Evolutionary conservation across 2,329 filamentous ascomycete species (phyloP).

Genomic region (Fusarium brachygibbosum): DNA sequence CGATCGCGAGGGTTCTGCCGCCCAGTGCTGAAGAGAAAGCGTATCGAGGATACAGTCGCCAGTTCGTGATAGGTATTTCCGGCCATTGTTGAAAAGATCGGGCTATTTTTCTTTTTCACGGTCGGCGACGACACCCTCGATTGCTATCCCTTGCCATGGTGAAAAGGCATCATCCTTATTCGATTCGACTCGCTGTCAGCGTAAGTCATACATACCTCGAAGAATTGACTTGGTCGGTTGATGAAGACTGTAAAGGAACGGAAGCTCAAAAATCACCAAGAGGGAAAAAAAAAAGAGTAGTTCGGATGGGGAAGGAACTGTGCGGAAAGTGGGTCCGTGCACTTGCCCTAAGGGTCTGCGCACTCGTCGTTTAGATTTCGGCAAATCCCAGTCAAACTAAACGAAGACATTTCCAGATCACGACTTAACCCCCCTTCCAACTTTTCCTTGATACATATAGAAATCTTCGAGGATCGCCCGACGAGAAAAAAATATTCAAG

Average conservation of each 20-base stretch:
- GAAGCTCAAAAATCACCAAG: slow-evolving; percentile 19
- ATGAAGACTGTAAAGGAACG: slow-evolving; percentile 47
- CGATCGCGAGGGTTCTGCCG: slow-evolving; percentile 76
- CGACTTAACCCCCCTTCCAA: slow-evolving; percentile 49
- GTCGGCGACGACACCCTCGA: slow-evolving; percentile 57
- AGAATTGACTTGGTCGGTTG: slow-evolving; percentile 49
- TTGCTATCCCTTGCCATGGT: slow-evolving; percentile 73
- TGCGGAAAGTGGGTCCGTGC: slow-evolving; percentile 59
- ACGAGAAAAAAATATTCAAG: slow-evolving; percentile 67
- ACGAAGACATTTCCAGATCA: slow-evolving; percentile 52
- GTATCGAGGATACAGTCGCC: slow-evolving; percentile 63
- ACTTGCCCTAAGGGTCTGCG: slow-evolving; percentile 58
- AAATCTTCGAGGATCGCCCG: slow-evolving; percentile 78
- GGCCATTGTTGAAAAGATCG: slow-evolving; percentile 33
- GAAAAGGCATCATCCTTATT: slow-evolving; percentile 59
- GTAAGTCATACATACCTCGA: slow-evolving; percentile 62
- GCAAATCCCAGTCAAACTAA: slow-evolving; percentile 55
- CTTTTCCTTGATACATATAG: slow-evolving; percentile 53
- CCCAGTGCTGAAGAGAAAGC: slow-evolving; percentile 74
- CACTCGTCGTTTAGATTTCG: slow-evolving; percentile 54
- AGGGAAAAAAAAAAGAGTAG: slow-evolving; percentile 27
- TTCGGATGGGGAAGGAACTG: slow-evolving; percentile 41
- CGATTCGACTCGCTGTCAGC: slow-evolving; percentile 52
- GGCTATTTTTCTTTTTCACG: slow-evolving; percentile 28
- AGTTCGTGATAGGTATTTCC: slow-evolving; percentile 17